phyloP scores from a whole-genome alignment of 2,329 filamentous ascomycete species.

The Metarhizium sp. region DNA sequence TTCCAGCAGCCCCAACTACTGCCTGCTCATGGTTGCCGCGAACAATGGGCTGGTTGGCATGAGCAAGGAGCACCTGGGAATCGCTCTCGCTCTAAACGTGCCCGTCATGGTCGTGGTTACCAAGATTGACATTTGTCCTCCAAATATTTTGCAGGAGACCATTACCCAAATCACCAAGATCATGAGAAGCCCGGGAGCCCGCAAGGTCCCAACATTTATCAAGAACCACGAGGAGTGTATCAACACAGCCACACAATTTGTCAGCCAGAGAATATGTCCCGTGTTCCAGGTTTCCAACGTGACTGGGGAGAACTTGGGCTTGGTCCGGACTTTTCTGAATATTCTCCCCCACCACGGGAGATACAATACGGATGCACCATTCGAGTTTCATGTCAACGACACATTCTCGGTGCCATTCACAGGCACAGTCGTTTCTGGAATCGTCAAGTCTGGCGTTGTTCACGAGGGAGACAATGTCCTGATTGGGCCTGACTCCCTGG shows the following conservation, averaged over 20 bases:
- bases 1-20: constrained; percentile 94
- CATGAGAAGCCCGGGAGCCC: constrained; percentile 82
- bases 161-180: constrained; percentile 87
- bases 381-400: constrained; percentile 94
- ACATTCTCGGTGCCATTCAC: constrained; percentile 97
- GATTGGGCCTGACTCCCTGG: constrained; percentile 82
- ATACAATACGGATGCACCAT: constrained; percentile 78
- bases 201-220: constrained; percentile 95
- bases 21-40: constrained; percentile 93
- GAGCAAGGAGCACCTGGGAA: constrained; percentile 96
- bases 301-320: constrained; percentile 80
- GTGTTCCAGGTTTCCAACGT: constrained; percentile 98
- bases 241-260: constrained; percentile 91
- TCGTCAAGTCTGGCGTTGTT: constrained; percentile 79
- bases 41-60: constrained; percentile 97
- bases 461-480: constrained; percentile 86
- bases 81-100: constrained; percentile 88
- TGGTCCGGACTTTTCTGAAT: constrained; percentile 88
- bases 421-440: constrained; percentile 89
- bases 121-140: constrained; percentile 97
- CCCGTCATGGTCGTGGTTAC: constrained; percentile 97
- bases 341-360: constrained; percentile 91
- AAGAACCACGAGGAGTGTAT: constrained; percentile 86
- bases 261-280: constrained; percentile 89
- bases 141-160: constrained; percentile 89